Evolutionary conservation across 1,284 basidiomycete species (phyloP).

Genomic region (Marasmius tenuissimus): DNA sequence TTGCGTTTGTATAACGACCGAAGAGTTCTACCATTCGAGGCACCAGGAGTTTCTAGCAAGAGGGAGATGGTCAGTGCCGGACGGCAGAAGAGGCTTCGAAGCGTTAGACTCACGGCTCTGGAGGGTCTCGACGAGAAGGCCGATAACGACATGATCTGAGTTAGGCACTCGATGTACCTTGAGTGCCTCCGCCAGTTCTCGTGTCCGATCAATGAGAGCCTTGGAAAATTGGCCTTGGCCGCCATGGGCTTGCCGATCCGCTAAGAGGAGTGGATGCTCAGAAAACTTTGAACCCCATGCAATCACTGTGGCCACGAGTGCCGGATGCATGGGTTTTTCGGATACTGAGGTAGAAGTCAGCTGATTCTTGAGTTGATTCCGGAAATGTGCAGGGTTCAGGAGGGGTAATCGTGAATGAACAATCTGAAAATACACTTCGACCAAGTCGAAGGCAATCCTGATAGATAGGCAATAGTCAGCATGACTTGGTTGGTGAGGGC

Average conservation of each 20-base stretch:
- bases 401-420: constrained; percentile 83
- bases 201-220: constrained; percentile 74
- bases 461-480: constrained; percentile 12
- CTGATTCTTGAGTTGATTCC: constrained; percentile 57
- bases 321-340: constrained; percentile 57
- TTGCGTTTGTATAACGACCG: not conserved
- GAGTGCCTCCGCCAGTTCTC: constrained; percentile 81
- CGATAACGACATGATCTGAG: constrained; percentile 78
- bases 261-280: constrained; percentile 78
- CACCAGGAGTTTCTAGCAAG: constrained; percentile 61
- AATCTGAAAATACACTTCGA: constrained; percentile 88
- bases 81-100: not conserved
- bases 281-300: constrained; percentile 94
- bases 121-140: constrained; percentile 73
- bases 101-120: constrained; percentile 69
- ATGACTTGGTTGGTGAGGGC: constrained; percentile 5
- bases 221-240: constrained; percentile 79
- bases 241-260: constrained; percentile 71
- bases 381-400: constrained; percentile 77
- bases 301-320: constrained; percentile 83
- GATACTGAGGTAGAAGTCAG: constrained; percentile 29
- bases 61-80: constrained; percentile 2
- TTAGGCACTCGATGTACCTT: constrained; percentile 83
- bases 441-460: constrained; percentile 84
- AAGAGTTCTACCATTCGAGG: constrained; percentile 51